Evolutionary conservation across 495 filamentous ascomycete species (phyloP).

Genomic region (Evansstolkia leycettana): DNA sequence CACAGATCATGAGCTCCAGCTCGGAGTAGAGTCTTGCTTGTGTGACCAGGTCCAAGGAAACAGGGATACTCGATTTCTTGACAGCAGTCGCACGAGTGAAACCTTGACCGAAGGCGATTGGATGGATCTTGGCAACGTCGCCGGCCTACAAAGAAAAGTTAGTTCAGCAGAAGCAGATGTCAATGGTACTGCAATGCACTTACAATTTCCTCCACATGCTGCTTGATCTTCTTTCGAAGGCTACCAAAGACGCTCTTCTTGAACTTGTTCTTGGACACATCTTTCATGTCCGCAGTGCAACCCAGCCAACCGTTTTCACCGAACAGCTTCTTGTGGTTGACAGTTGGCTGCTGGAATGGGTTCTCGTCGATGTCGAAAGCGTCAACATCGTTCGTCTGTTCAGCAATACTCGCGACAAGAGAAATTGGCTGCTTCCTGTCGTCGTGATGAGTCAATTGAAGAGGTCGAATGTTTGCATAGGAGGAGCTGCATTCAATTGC

Average conservation of each 20-base stretch:
- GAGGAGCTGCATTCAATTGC: too few relatives aligned
- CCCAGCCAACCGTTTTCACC: constrained; percentile 41
- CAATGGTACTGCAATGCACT: too few relatives aligned
- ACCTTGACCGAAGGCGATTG: constrained; percentile 4
- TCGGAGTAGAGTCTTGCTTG: constrained; percentile 43
- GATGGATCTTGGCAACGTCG: constrained; percentile 10
- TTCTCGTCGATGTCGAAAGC: not conserved
- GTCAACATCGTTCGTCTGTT: too few relatives aligned
- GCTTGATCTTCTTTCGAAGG: constrained; percentile 32
- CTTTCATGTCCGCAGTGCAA: constrained; percentile 18
- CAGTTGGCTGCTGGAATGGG: not conserved
- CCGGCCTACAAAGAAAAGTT: constrained; percentile 6
- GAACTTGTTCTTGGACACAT: constrained; percentile 10
- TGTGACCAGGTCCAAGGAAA: constrained; percentile 30
- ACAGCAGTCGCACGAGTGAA: constrained; percentile 7
- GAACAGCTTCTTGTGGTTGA: constrained; percentile 38
- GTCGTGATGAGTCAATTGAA: constrained; percentile 2
- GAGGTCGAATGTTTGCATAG: not conserved
- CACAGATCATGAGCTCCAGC: constrained; percentile 41
- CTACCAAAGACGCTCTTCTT: constrained; percentile 26
- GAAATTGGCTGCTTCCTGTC: not conserved
- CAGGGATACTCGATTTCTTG: constrained; percentile 16
- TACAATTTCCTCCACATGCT: constrained; percentile 35
- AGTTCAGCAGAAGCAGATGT: not conserved
- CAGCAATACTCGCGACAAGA: not conserved